A percentile compares a stretch with the other conserved stretches of the same genome.
Conservation (phyloP, 2,329 filamentous ascomycete species). For the Gnomoniopsis smithogilvyi region DNA sequence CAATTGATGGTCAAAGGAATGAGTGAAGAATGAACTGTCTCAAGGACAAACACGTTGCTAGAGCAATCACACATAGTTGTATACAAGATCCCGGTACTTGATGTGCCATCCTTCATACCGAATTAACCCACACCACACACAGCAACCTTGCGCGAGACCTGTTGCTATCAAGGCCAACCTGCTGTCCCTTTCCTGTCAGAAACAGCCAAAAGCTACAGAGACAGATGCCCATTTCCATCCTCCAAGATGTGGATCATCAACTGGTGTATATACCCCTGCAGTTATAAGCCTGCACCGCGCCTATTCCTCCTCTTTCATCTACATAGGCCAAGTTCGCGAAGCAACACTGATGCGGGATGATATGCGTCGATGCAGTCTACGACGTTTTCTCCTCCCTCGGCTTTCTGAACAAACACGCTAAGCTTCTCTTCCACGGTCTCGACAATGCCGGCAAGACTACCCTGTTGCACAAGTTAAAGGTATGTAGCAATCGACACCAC, state of each 20-base stretch:
- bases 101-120: conserved; percentile 14
- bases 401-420: conserved; percentile 92
- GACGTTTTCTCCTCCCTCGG: conserved; percentile 85
- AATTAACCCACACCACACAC: neutral
- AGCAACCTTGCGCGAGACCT: too few species aligned
- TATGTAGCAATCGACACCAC: conserved; percentile 37
- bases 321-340: conserved; percentile 10
- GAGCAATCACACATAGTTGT: too few species aligned
- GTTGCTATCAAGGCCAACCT: neutral
- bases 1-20: too few species aligned
- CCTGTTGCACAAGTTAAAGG: conserved; percentile 92
- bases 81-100: too few species aligned
- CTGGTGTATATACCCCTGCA: conserved; percentile 83
- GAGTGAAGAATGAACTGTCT: too few species aligned
- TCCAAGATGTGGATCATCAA: conserved; percentile 85
- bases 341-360: conserved; percentile 26
- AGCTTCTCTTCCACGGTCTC: conserved; percentile 88
- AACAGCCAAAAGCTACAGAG: neutral
- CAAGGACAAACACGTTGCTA: too few species aligned
- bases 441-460: conserved; percentile 96
- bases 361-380: conserved; percentile 60
- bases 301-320: conserved; percentile 15
- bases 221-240: conserved; percentile 8
- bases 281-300: neutral
- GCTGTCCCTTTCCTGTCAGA: neutral